These are phyloP conservation scores for Ceratobasidium sp. DNA, from an alignment of 1,284 basidiomycete genomes.

Conservation along the genomic window DNA sequence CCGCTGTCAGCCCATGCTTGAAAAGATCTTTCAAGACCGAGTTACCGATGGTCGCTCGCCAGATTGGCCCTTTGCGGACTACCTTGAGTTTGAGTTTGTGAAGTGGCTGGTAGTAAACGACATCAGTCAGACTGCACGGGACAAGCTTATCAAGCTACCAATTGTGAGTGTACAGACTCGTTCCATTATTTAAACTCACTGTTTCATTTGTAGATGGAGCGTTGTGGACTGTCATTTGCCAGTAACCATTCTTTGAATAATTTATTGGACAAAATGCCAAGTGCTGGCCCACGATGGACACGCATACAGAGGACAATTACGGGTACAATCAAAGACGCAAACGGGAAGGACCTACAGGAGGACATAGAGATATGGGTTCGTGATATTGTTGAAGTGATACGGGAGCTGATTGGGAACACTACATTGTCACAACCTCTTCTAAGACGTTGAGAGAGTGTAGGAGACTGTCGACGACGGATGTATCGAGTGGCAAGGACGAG, in stretches of 20 bases:
- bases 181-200: neutral
- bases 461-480: no score
- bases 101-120: conserved; percentile 23
- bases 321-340: neutral
- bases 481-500: no score
- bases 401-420: conserved; percentile 35
- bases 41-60: neutral
- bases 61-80: conserved; percentile 17
- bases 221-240: conserved; percentile 9
- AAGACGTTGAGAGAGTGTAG: no score
- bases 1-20: neutral
- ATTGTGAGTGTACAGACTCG: conserved; percentile 1
- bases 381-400: conserved; percentile 27
- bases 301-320: neutral
- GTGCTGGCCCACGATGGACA: conserved; percentile 16
- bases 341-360: neutral
- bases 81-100: conserved; percentile 19
- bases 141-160: conserved; percentile 8
- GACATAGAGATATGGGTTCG: conserved; percentile 30
- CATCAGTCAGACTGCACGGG: conserved; percentile 18
- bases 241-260: conserved; percentile 21
- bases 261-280: conserved; percentile 21
- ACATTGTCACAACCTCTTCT: no score
- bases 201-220: neutral
- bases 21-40: neutral